A percentile compares a stretch with the other conserved stretches of the same genome.
Evolutionary conservation across 2,329 filamentous ascomycete genomes (phyloP).

Genomic region (Davidsoniella australis): DNA sequence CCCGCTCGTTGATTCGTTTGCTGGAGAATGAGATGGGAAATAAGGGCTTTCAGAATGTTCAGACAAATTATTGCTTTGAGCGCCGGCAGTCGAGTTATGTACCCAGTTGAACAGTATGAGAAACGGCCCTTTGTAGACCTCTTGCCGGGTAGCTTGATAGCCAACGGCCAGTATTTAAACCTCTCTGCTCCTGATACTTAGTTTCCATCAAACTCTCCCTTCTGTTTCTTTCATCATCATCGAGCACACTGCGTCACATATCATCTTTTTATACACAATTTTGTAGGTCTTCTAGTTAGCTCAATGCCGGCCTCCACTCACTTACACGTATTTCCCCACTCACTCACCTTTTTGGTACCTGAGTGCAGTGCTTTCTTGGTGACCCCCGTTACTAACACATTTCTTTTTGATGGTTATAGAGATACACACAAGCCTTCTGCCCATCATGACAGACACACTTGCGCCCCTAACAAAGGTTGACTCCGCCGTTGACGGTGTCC

Average conservation of each 20-base stretch:
- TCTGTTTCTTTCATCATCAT: not conserved
- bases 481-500: slow-evolving; percentile 68
- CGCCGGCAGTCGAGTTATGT: not conserved
- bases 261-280: too few relatives aligned
- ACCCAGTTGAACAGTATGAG: not conserved
- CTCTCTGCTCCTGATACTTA: not conserved
- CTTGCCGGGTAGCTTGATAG: not conserved
- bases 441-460: slow-evolving; percentile 24
- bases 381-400: not conserved
- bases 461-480: slow-evolving; percentile 68
- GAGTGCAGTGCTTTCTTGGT: not conserved
- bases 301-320: not conserved
- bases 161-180: slow-evolving; percentile 1
- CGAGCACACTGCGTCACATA: not conserved
- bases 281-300: not conserved
- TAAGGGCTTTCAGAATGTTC: not conserved
- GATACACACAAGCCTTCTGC: slow-evolving; percentile 3
- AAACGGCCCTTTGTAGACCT: not conserved
- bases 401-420: not conserved
- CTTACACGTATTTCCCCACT: slow-evolving; percentile 4
- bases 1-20: not conserved
- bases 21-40: not conserved
- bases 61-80: not conserved
- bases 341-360: not conserved
- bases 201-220: not conserved